Evolutionary conservation across 2,329 filamentous ascomycete species (phyloP), one percentile per base, ranked within the genome.

Genomic region (Penicillium paneum): DNA sequence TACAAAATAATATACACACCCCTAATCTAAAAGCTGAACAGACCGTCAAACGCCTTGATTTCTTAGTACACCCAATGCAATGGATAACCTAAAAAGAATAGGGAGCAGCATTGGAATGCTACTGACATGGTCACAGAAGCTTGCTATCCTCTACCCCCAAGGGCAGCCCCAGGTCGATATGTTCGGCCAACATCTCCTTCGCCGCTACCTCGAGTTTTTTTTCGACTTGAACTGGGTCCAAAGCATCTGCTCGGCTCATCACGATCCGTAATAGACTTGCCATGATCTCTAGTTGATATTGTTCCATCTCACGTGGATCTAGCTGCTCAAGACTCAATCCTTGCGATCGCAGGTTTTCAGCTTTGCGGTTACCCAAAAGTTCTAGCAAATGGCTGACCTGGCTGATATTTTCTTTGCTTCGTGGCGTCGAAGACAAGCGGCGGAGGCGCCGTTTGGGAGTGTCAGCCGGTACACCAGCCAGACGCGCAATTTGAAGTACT

Each of bases 401-500:
- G 3, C 65, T 64, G 32, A 80, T 73, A 46, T 78, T 77, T 43
- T 75, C 73, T 59, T 77, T 76, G 26, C 71, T 76, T 24, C 71
- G 71, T 0, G 76, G 73, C 0, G 71, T 72, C 11, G 66, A 66
- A 29, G 73, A 71, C 21, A 77, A 58, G 21, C 76, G 72, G 7
- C 76, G 67, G 29, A 77, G 71, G 34, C 73, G 71, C 57, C 72
- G 65, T 48, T 69, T 67, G 38, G 68, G 64, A 54, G 69, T 65
- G 36, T 68, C 56, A 47, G 66, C 39, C 40, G 70, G 70, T 6
- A 71, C 71, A n/a, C 67, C 68, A 13, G 74, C 70, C 41, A 76
- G 67, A 5, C 78, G 74, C 17, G 79, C 75, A 39, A 83, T 69
- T 59, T 81, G 77, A 35, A 81, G 69, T 29, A 80, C 67, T 52